Conservation (phyloP, 1,284 basidiomycete species). For the Peniophora sp. region DNA sequence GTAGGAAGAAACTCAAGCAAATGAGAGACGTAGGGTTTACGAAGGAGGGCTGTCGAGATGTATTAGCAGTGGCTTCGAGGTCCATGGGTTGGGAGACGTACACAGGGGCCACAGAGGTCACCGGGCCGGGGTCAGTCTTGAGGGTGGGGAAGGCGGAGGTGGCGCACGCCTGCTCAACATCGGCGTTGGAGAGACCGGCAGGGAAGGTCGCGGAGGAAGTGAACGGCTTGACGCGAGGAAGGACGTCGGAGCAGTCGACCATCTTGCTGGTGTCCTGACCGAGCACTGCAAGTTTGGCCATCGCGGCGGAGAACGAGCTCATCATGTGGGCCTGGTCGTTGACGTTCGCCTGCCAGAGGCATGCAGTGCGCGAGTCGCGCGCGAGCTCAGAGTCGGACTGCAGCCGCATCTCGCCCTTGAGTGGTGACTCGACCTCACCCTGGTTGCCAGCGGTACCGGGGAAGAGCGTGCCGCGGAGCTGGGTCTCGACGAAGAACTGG, state of each 20-base stretch:
- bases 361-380: conserved; percentile 18
- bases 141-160: conserved; percentile 11
- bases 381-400: conserved; percentile 19
- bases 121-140: conserved; percentile 4
- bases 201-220: conserved; percentile 15
- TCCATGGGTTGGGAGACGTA: background rate
- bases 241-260: conserved; percentile 19
- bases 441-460: conserved; percentile 17
- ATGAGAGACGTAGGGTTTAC: background rate
- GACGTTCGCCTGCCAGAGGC: conserved; percentile 24
- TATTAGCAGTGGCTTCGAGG: background rate
- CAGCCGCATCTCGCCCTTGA: conserved; percentile 19
- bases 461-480: conserved; percentile 19
- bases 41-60: background rate
- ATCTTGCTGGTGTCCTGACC: conserved; percentile 14
- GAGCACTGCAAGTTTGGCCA: conserved; percentile 19
- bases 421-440: conserved; percentile 15
- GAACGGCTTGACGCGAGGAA: conserved; percentile 15
- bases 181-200: conserved; percentile 17
- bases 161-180: conserved; percentile 7
- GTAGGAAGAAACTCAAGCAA: background rate
- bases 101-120: conserved; percentile 8
- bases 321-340: conserved; percentile 15
- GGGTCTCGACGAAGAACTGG: conserved; percentile 23
- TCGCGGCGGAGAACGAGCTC: conserved; percentile 15